A percentile compares a stretch with the other conserved stretches of the same genome.
Evolutionary conservation across 2,329 filamentous ascomycete genomes (phyloP).

Genomic region (Fusarium penzigii): DNA sequence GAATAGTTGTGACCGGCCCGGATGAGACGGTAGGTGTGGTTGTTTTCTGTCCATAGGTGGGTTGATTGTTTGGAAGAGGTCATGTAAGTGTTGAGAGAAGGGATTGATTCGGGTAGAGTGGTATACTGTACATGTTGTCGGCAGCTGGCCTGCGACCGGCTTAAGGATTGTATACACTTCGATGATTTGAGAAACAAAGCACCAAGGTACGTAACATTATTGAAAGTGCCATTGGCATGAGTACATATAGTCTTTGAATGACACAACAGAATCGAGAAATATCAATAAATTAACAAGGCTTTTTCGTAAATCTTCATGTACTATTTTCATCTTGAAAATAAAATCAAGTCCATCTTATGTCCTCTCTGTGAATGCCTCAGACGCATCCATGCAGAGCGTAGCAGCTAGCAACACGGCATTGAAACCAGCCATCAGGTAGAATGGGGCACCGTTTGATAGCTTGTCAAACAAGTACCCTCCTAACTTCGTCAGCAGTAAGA

Average conservation of each 20-base stretch:
- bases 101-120: too few species aligned
- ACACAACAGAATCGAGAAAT: neutral
- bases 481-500: constrained; percentile 86
- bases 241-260: too few species aligned
- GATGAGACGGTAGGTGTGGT: neutral
- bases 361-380: constrained; percentile 36
- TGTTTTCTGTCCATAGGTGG: neutral
- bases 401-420: constrained; percentile 71
- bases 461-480: constrained; percentile 85
- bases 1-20: neutral
- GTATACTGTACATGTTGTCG: too few species aligned
- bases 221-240: too few species aligned
- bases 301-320: constrained; percentile 6
- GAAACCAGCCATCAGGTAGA: constrained; percentile 91
- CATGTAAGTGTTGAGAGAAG: too few species aligned
- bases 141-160: too few species aligned
- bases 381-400: constrained; percentile 52
- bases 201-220: too few species aligned
- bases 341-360: constrained; percentile 3
- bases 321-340: neutral
- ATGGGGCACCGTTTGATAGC: constrained; percentile 74
- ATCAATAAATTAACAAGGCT: constrained; percentile 21
- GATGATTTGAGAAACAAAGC: too few species aligned
- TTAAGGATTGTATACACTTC: too few species aligned
- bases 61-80: too few species aligned